Conservation (phyloP, 495 filamentous ascomycete species). For the Daldinia grandis region DNA sequence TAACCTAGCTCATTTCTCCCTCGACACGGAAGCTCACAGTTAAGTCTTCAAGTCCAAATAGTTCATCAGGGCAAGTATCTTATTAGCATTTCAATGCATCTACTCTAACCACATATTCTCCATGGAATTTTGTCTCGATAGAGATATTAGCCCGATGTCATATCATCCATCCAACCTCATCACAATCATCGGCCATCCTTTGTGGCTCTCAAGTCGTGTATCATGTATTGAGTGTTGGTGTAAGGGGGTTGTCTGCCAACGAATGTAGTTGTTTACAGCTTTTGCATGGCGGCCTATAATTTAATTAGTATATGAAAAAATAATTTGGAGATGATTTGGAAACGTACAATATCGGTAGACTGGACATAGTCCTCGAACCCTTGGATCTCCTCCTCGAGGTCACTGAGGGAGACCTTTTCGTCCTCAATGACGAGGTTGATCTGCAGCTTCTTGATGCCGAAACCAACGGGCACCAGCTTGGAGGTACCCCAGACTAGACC, state of each 20-base stretch:
- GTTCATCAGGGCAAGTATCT: not conserved
- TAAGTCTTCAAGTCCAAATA: not conserved
- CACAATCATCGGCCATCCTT: slow-evolving; percentile 37
- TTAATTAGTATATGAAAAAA: slow-evolving; percentile 14
- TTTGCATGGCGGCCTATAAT: slow-evolving; percentile 80
- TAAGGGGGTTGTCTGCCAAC: not conserved
- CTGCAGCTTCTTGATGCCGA: slow-evolving; percentile 99
- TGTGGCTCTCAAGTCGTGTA: slow-evolving; percentile 37
- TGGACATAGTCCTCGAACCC: slow-evolving; percentile 96
- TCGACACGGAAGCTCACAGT: not conserved
- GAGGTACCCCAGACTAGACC: slow-evolving; percentile 96
- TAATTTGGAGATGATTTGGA: not conserved
- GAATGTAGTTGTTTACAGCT: slow-evolving; percentile 68
- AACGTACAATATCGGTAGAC: slow-evolving; percentile 84
- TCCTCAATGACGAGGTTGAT: slow-evolving; percentile 98
- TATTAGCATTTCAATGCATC: slow-evolving; percentile 27
- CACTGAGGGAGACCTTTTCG: slow-evolving; percentile 89
- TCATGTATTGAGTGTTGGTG: slow-evolving; percentile 39
- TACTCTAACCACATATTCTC: slow-evolving; percentile 31
- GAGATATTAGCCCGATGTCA: slow-evolving; percentile 29
- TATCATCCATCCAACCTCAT: slow-evolving; percentile 41
- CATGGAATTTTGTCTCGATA: slow-evolving; percentile 36
- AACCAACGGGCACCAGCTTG: slow-evolving; percentile 87
- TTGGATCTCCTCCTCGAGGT: slow-evolving; percentile 82
- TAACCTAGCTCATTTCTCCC: not conserved